Evolutionary conservation across 805 yeast genomes (phyloP).

Genomic region (Yamadazyma paraphyllophila): DNA sequence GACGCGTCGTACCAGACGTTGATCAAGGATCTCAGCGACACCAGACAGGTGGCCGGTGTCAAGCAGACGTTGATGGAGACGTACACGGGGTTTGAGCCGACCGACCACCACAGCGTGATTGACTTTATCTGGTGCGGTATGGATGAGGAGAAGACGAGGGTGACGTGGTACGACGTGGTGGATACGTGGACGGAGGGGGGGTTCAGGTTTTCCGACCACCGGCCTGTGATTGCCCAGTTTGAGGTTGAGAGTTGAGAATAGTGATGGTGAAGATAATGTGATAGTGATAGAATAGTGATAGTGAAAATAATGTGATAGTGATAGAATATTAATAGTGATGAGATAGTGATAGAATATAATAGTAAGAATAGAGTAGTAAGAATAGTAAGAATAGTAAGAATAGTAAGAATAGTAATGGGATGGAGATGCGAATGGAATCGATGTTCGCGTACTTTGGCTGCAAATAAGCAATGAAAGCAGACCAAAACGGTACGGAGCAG

Average conservation of each 20-base stretch:
- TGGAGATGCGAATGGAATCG: too few species aligned
- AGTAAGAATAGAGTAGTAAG: too few species aligned
- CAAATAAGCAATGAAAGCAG: too few species aligned
- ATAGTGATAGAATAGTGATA: too few species aligned
- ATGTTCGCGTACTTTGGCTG: too few species aligned
- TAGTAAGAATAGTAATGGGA: too few species aligned
- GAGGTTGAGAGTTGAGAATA: background rate
- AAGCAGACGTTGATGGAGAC: conserved; percentile 26
- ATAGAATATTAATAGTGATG: too few species aligned
- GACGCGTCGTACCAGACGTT: conserved; percentile 32
- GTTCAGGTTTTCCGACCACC: conserved; percentile 44
- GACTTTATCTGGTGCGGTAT: conserved; percentile 36
- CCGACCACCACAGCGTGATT: conserved; percentile 26
- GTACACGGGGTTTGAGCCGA: conserved; percentile 37
- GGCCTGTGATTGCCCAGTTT: conserved; percentile 33
- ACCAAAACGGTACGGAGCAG: too few species aligned
- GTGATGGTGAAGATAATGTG: too few species aligned
- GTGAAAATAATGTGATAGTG: too few species aligned
- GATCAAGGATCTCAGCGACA: conserved; percentile 16
- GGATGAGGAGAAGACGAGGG: conserved; percentile 13
- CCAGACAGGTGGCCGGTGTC: conserved; percentile 31
- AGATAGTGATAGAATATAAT: too few species aligned
- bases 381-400: too few species aligned
- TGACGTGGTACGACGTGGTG: conserved; percentile 26
- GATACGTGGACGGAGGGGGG: conserved; percentile 35